Base-by-base conservation (phyloP, 176 grass and related monocot genomes). In the Alloteropsis semialata region DNA sequence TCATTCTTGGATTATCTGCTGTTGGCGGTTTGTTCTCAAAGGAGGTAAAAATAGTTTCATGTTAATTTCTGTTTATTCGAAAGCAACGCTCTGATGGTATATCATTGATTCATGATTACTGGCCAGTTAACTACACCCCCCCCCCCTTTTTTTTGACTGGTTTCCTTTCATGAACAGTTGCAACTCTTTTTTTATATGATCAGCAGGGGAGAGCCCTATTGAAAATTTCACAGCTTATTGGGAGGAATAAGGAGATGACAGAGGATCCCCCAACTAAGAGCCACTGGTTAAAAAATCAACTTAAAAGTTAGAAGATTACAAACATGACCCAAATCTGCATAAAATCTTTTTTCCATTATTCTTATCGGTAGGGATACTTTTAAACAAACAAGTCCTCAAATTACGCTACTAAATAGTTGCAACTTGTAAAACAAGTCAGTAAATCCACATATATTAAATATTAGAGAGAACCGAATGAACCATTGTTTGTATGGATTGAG, bases 1-100 rank as follows among this genome's bases (percentile, higher is more conserved):
- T 95, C 75, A 82, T 98, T 69, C 96, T 98, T 91, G 96, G 93
- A 89, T 86, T 98, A 92, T 95, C 96, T 87, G 96, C 96, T 69
- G 93, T 98, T 89, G 96, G 93, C 83, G 96, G 96, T 82, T 86
- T 95, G 76, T 98, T 95, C 87, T 98, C 93, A 7, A 87, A 88
- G 44, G 93, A 98, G 92, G 96, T 98, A 91, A 71, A 55, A 12
- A 72, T 65, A 81, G 43, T 72, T 77, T 46, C 30, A 76, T 77
- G 8, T 19, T 45, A 63, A 53, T 61, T 69, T 76, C 41, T 79
- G 51, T 78, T 58, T 71, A 48, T 27, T 77, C 36, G 13, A 51
- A 82, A 38, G 34, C 75, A 69, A n/a, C n/a, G n/a, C 32, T 83
- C 21, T 36, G 18, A 75, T 51, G 39, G 10, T 44, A 38, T 57